Percentiles rank a stretch among this genome's conserved stretches.
These are phyloP conservation scores for Saccharum officinarum DNA, from an alignment of 176 grass and related monocot genomes.

Conservation along the genomic window DNA sequence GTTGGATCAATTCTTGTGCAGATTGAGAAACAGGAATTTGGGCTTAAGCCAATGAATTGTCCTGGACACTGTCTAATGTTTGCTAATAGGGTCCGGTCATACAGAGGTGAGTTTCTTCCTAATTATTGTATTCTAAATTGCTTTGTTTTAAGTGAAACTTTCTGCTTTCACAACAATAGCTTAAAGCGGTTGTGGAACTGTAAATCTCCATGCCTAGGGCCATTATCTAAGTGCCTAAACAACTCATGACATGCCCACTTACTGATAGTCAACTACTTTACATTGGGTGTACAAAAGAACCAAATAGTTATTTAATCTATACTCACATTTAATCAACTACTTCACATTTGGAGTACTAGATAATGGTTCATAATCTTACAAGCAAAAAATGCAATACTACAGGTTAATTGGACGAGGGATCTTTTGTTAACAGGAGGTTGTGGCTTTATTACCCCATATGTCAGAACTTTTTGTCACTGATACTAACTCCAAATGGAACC, in stretches of 20 bases:
- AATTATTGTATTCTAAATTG: slow-evolving; percentile 21
- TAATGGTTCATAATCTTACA: too few relatives aligned
- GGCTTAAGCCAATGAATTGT: slow-evolving; percentile 99
- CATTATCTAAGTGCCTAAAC: not conserved
- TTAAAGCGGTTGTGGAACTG: not conserved
- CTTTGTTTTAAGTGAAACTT: slow-evolving; percentile 2
- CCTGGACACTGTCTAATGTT: slow-evolving; percentile 99
- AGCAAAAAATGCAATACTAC: too few relatives aligned
- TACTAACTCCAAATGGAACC: not conserved
- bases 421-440: too few relatives aligned
- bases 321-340: too few relatives aligned
- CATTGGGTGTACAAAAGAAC: not conserved
- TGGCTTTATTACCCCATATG: not conserved
- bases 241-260: not conserved
- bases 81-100: slow-evolving; percentile 83
- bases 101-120: slow-evolving; percentile 71
- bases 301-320: too few relatives aligned
- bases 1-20: slow-evolving; percentile 35
- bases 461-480: not conserved
- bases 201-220: not conserved
- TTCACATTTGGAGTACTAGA: too few relatives aligned
- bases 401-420: too few relatives aligned
- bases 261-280: not conserved
- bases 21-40: slow-evolving; percentile 98
- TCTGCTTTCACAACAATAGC: not conserved